phyloP scores from a whole-genome alignment of 352 stramenopile genomes.

The Globisporangium heterothallicum region DNA sequence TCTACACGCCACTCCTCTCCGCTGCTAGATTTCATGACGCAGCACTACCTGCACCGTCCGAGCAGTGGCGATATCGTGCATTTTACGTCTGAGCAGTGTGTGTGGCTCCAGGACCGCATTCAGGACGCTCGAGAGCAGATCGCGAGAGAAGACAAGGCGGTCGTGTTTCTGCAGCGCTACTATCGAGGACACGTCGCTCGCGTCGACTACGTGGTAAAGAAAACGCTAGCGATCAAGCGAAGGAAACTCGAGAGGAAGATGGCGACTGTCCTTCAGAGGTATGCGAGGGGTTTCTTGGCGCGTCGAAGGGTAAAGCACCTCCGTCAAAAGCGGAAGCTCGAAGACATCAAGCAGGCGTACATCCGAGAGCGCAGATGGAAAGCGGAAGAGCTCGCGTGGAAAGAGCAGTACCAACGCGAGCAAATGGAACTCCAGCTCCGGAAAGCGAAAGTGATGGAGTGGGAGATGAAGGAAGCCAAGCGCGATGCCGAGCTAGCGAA shows the following conservation, averaged over 20 bases:
- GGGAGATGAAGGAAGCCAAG: constrained; percentile 52
- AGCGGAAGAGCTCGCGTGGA: constrained; percentile 37
- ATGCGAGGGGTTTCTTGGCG: constrained; percentile 30
- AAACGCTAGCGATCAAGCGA: constrained; percentile 28
- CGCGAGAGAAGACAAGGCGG: constrained; percentile 28
- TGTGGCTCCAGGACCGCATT: constrained; percentile 38
- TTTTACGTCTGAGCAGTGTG: constrained; percentile 35
- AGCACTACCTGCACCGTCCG: constrained; percentile 22
- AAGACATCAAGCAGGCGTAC: constrained; percentile 50
- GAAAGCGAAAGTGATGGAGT: constrained; percentile 33
- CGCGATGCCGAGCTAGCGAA: constrained; percentile 52
- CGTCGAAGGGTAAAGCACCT: constrained; percentile 23
- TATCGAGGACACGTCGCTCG: constrained; percentile 46
- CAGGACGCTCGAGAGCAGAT: constrained; percentile 26
- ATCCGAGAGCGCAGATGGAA: constrained; percentile 56
- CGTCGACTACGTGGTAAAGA: constrained; percentile 31
- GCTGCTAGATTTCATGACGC: constrained; percentile 43
- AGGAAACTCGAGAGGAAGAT: constrained; percentile 28
- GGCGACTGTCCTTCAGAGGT: constrained; percentile 28
- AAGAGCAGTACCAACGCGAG: constrained; percentile 53
- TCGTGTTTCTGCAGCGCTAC: constrained; percentile 46
- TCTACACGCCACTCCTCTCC: constrained; percentile 28
- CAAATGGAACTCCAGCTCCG: constrained; percentile 55
- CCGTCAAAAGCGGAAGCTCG: constrained; percentile 25
- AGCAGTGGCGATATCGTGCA: background rate